A percentile compares a stretch with the other conserved stretches of the same genome.
These are phyloP conservation scores for Pouteria glomerata DNA, from an alignment of 148 eudicot species.

Conservation along the genomic window DNA sequence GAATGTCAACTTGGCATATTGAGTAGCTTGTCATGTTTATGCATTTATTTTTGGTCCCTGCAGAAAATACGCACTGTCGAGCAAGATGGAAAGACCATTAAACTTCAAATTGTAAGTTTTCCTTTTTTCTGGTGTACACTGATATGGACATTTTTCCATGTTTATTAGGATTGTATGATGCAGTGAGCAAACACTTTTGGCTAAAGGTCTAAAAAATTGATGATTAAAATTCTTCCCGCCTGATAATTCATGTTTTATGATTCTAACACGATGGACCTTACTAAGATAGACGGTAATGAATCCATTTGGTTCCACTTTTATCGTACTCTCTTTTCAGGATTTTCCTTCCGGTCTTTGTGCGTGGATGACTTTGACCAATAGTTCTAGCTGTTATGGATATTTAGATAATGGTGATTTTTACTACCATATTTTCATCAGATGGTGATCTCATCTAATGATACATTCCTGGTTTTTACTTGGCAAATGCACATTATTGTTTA, in stretches of 20 bases:
- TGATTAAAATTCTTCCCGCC: background rate
- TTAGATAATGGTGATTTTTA: background rate
- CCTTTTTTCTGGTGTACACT: background rate
- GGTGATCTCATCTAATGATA: background rate
- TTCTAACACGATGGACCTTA: too few relatives aligned
- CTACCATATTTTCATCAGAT: background rate
- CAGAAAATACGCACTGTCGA: conserved; percentile 59
- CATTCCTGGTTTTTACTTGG: background rate
- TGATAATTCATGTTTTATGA: too few relatives aligned
- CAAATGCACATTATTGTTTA: background rate
- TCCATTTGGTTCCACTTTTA: background rate
- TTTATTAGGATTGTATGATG: background rate
- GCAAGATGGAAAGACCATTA: conserved; percentile 53
- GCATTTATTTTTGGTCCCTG: conserved; percentile 1
- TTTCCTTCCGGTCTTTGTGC: too few relatives aligned
- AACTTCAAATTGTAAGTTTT: conserved; percentile 48
- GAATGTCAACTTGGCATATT: background rate
- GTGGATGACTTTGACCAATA: too few relatives aligned
- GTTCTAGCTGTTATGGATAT: background rate
- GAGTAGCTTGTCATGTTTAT: background rate
- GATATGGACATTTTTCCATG: background rate
- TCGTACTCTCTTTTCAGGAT: background rate
- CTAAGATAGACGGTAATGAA: background rate
- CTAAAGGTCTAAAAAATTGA: background rate
- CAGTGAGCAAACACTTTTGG: background rate